These are phyloP conservation scores for Jasminum sambac DNA, from an alignment of 257 asterid genomes.

Conservation along the genomic window DNA sequence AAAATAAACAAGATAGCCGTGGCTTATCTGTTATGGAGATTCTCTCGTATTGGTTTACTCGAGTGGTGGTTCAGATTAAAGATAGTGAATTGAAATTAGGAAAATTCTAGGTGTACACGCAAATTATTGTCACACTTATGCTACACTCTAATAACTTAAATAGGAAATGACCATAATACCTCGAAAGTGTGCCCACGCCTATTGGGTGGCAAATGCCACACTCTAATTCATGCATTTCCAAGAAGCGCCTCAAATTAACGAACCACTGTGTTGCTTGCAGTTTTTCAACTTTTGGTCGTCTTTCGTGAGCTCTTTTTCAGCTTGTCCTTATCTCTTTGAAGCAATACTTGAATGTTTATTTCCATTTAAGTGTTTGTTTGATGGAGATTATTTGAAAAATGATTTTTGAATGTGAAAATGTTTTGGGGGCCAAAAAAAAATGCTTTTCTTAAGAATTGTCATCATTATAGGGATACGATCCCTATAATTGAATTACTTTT, in stretches of 20 bases:
- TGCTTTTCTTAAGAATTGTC: background rate
- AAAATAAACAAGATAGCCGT: slow-evolving; percentile 50
- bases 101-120: too few relatives aligned
- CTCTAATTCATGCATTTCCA: too few relatives aligned
- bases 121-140: too few relatives aligned
- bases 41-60: background rate
- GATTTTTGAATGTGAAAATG: too few relatives aligned
- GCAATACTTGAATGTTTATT: background rate
- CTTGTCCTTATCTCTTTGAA: background rate
- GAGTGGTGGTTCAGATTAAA: slow-evolving; percentile 1
- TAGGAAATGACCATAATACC: too few relatives aligned
- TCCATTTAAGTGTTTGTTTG: background rate
- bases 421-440: too few relatives aligned
- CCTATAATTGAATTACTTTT: background rate
- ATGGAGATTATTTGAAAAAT: too few relatives aligned
- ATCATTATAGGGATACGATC: background rate
- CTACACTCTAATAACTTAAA: too few relatives aligned
- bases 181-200: too few relatives aligned
- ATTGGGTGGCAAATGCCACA: too few relatives aligned
- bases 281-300: background rate
- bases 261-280: background rate
- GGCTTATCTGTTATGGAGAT: background rate
- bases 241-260: too few relatives aligned
- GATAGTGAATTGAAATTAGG: background rate
- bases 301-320: background rate